These are phyloP conservation scores for Yamadazyma philogaea DNA, from an alignment of 805 yeast genomes.

Conservation along the genomic window DNA sequence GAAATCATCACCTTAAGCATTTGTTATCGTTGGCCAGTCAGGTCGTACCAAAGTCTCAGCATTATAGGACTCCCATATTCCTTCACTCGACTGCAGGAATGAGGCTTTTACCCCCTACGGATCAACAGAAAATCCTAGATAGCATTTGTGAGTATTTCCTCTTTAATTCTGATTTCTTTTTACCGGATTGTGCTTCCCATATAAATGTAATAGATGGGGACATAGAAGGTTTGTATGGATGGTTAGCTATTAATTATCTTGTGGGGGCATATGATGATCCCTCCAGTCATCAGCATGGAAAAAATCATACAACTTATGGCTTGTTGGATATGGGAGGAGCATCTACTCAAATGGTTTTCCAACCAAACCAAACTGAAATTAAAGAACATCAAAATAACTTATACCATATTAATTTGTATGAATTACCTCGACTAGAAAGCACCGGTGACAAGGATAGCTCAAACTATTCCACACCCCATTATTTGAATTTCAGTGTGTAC, in stretches of 20 bases:
- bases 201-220: constrained; percentile 62
- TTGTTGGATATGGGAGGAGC: constrained; percentile 64
- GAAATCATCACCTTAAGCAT: constrained; percentile 48
- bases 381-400: constrained; percentile 45
- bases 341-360: constrained; percentile 62
- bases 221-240: constrained; percentile 62
- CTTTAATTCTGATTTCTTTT: constrained; percentile 45
- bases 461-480: constrained; percentile 8
- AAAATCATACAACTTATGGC: constrained; percentile 51
- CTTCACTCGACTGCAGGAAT: constrained; percentile 71
- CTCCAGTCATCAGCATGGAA: constrained; percentile 38
- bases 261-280: constrained; percentile 44
- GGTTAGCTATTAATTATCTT: constrained; percentile 61
- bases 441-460: background rate
- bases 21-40: constrained; percentile 48
- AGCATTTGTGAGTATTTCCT: constrained; percentile 50
- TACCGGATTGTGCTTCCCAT: constrained; percentile 63
- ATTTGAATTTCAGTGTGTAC: constrained; percentile 41
- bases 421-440: constrained; percentile 10
- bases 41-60: constrained; percentile 59
- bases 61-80: constrained; percentile 61
- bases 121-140: constrained; percentile 45
- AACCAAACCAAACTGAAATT: constrained; percentile 48
- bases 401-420: constrained; percentile 43
- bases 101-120: constrained; percentile 53